These are phyloP conservation scores for Peniophora sp. DNA, from an alignment of 1,284 basidiomycete genomes.

Conservation along the genomic window DNA sequence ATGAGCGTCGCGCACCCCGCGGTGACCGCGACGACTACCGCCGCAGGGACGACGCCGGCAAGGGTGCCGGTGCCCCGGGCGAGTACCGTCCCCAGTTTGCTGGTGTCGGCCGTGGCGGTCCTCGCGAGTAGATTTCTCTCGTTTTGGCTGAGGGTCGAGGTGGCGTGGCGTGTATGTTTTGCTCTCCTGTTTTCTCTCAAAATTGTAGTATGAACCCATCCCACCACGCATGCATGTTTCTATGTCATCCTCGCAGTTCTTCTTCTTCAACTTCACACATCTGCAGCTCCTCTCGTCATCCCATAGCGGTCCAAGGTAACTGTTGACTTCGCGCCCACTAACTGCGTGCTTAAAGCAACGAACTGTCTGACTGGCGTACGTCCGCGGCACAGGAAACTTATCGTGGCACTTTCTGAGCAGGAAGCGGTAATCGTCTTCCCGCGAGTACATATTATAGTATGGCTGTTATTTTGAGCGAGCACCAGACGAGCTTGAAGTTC, in stretches of 20 bases:
- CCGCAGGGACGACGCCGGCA: constrained; percentile 32
- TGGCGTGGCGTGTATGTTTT: neutral
- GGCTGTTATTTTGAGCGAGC: too few species aligned
- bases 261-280: too few species aligned
- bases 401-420: too few species aligned
- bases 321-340: too few species aligned
- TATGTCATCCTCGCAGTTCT: neutral
- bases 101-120: constrained; percentile 83
- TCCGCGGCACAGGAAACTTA: too few species aligned
- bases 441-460: too few species aligned
- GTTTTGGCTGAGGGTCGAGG: neutral
- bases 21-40: constrained; percentile 83
- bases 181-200: constrained; percentile 2
- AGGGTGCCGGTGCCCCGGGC: constrained; percentile 74
- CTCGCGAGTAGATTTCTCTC: constrained; percentile 41
- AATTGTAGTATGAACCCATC: constrained; percentile 2
- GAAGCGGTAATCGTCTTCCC: too few species aligned
- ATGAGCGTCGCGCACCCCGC: constrained; percentile 77
- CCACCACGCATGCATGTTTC: neutral
- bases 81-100: constrained; percentile 81
- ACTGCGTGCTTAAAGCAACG: too few species aligned
- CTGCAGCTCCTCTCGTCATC: too few species aligned
- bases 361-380: too few species aligned
- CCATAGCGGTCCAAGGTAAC: too few species aligned
- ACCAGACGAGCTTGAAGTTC: too few species aligned